Evolutionary conservation across 192 early-diverging fungal species (phyloP), one percentile per base, ranked within the genome.

Genomic region (Backusella luteola): DNA sequence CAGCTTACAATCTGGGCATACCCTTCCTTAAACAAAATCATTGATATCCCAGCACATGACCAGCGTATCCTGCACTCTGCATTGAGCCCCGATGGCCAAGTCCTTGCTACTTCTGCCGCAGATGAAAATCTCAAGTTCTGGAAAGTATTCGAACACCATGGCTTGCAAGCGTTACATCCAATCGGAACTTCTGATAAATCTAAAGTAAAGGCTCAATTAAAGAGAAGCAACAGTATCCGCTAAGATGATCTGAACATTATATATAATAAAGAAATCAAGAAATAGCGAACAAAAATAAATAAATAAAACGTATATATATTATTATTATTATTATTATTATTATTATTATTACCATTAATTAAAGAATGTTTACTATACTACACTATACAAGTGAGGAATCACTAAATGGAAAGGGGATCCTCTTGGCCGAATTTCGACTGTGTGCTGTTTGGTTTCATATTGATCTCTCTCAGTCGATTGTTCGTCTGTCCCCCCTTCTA

Each of bases 81-180:
- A 4, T 81, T 95, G 66, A 95, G 94, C 38, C 97, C 97, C 6
- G 96, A 98, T 79, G 95, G 95, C 6, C 93, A 98, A 77, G 90
- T 91, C 4, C 87, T 99, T 15, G 96, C 97, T 6, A 98, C 95
- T 4, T 93, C 94, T 1, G 92, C 97, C 19, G 93, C 94, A 66
- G 98, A 99, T 81, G 95, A 97, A 73, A 97, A 94, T 38, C 82
- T 99, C 67, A 94, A 97, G 77, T 98, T 99, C 83, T 99, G 98
- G 98, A 92, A 89, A 71, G 81, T 98, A 38, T 99, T 96, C 84
- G 91, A 94, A 66, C 42, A 77, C 12, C 12, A 77, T 4, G 76
- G 73, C 26, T 41, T 11, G 7, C 23, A 63, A 26, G 9, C 23
- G 0, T 14, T 63, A 11, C 6, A 29, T 4, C 26, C 21, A 4